These are phyloP conservation scores for Argentina anserina DNA, from an alignment of 306 rosid genomes.

Conservation along the genomic window DNA sequence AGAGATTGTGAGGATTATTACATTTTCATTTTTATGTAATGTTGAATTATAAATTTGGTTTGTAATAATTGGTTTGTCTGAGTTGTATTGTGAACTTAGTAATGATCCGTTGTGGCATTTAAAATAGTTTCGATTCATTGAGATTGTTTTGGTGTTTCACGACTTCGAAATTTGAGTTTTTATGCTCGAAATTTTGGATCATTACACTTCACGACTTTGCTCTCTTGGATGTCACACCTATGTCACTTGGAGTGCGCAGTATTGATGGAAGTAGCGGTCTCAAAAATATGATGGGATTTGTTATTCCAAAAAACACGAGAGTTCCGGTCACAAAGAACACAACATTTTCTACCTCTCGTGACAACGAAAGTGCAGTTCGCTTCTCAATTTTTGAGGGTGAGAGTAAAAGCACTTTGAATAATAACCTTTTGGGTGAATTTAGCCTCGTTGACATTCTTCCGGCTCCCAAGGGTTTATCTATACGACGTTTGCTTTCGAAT, in stretches of 20 bases:
- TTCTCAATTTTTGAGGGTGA: neutral
- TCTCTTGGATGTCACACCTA: slow-evolving; percentile 2
- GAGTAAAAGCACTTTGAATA: neutral
- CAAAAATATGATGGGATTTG: neutral
- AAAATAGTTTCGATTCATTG: too few relatives aligned
- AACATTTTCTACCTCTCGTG: rapidly evolving
- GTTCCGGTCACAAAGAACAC: neutral
- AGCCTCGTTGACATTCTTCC: neutral
- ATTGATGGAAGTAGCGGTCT: too few relatives aligned
- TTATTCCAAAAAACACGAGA: neutral
- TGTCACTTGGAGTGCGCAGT: neutral
- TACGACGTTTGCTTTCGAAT: neutral
- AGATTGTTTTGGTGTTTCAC: too few relatives aligned
- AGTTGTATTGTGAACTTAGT: too few relatives aligned
- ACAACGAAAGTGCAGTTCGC: neutral
- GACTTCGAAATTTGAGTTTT: too few relatives aligned
- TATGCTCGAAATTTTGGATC: too few relatives aligned
- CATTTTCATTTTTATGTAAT: too few relatives aligned
- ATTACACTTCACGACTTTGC: neutral
- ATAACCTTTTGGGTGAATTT: neutral
- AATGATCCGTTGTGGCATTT: too few relatives aligned
- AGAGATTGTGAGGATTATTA: too few relatives aligned
- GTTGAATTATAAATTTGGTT: too few relatives aligned
- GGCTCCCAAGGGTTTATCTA: neutral
- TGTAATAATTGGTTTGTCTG: too few relatives aligned